Conservation (phyloP, 768 basidiomycete species). For the Multifurca ochricompacta region DNA sequence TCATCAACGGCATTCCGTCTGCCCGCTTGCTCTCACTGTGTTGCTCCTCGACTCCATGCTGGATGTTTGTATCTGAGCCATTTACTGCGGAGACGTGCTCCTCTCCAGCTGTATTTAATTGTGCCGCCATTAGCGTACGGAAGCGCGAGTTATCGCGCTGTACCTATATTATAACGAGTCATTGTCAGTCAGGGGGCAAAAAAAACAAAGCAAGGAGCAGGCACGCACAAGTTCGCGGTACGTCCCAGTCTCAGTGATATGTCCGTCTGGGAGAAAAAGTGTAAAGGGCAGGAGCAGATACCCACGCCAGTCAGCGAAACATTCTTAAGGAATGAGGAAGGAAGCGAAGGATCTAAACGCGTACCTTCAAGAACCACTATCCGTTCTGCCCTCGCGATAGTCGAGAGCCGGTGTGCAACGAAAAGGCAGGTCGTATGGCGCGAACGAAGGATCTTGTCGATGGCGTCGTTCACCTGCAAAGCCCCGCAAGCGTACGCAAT, state of each 20-base stretch:
- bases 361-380: constrained; percentile 87
- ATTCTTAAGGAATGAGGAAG: too few relatives aligned
- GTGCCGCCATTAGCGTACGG: constrained; percentile 83
- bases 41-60: not conserved
- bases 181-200: not conserved
- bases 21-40: not conserved
- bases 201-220: not conserved
- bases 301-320: not conserved
- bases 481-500: constrained; percentile 36
- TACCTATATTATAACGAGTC: constrained; percentile 35
- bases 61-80: not conserved
- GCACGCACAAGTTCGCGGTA: constrained; percentile 60
- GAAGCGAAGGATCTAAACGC: constrained; percentile 7
- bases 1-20: too few relatives aligned
- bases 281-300: not conserved
- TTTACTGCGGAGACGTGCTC: not conserved
- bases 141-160: constrained; percentile 68
- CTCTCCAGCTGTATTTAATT: constrained; percentile 46
- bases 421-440: constrained; percentile 81
- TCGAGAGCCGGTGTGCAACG: constrained; percentile 84
- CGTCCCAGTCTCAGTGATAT: constrained; percentile 73
- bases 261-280: constrained; percentile 59
- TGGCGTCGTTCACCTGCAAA: constrained; percentile 74
- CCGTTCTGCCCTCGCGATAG: constrained; percentile 82
- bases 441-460: constrained; percentile 76